A percentile compares a stretch with the other conserved stretches of the same genome.
These are phyloP conservation scores for Protomyces inundatus DNA, from an alignment of 1,139 yeast species.

Conservation along the genomic window DNA sequence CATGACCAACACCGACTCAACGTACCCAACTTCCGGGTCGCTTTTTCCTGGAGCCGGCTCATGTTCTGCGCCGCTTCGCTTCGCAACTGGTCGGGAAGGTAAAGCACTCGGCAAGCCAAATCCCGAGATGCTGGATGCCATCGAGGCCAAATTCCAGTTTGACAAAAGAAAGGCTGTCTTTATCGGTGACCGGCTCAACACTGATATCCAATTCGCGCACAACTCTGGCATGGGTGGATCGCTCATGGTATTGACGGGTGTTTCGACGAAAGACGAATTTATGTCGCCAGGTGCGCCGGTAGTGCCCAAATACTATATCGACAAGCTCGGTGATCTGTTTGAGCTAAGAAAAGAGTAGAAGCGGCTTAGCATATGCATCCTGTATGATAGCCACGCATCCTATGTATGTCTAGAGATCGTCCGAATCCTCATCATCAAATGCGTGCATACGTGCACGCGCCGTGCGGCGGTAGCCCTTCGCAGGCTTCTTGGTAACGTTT, in stretches of 20 bases:
- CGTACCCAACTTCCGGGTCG: slow-evolving; percentile 83
- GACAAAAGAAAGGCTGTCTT: slow-evolving; percentile 67
- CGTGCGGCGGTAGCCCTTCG: neutral
- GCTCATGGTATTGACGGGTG: slow-evolving; percentile 81
- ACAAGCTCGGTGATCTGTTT: slow-evolving; percentile 68
- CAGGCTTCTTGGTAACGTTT: neutral
- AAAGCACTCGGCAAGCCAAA: slow-evolving; percentile 89
- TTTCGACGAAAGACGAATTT: slow-evolving; percentile 66
- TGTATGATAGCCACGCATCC: neutral
- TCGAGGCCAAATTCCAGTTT: slow-evolving; percentile 60
- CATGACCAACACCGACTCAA: slow-evolving; percentile 94
- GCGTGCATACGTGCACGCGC: neutral
- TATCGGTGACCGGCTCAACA: slow-evolving; percentile 93
- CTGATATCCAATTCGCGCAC: slow-evolving; percentile 88
- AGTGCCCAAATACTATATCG: slow-evolving; percentile 65
- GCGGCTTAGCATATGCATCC: neutral
- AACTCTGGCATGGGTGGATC: slow-evolving; percentile 78
- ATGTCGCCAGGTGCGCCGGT: slow-evolving; percentile 44
- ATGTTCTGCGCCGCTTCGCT: slow-evolving; percentile 71
- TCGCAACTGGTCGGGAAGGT: slow-evolving; percentile 69
- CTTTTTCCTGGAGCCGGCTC: slow-evolving; percentile 95
- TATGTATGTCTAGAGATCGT: neutral
- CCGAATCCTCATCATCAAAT: neutral
- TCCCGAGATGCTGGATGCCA: slow-evolving; percentile 83
- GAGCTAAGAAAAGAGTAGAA: slow-evolving; percentile 39